A percentile compares a stretch with the other conserved stretches of the same genome.
These are phyloP conservation scores for Tarenaya hassleriana DNA, from an alignment of 345 rosid species.

Conservation along the genomic window DNA sequence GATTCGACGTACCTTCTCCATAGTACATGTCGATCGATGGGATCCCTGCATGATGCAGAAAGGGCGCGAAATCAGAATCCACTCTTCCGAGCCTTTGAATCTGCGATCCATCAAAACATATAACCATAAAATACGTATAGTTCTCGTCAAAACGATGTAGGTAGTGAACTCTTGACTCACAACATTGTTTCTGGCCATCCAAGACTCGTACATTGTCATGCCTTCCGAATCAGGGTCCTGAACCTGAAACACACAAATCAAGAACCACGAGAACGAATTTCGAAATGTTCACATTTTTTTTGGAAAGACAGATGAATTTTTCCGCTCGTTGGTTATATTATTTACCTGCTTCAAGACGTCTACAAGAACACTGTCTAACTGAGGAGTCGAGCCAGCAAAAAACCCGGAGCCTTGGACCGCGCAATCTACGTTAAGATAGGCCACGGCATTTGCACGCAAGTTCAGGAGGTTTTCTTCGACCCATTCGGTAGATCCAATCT, in stretches of 20 bases:
- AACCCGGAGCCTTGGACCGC: conserved; percentile 98
- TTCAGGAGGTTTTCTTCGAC: conserved; percentile 80
- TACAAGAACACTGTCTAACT: conserved; percentile 65
- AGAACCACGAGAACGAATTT: not conserved
- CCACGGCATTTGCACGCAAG: conserved; percentile 76
- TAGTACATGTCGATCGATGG: conserved; percentile 84
- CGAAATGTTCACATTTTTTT: too few species aligned
- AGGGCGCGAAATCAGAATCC: conserved; percentile 92
- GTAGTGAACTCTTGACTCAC: conserved; percentile 21
- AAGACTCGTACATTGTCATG: conserved; percentile 55
- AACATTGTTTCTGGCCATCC: conserved; percentile 42
- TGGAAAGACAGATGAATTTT: too few species aligned
- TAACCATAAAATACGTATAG: too few species aligned
- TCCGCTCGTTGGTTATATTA: too few species aligned
- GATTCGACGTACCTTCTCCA: conserved; percentile 59
- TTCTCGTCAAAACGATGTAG: too few species aligned
- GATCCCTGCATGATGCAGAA: conserved; percentile 88
- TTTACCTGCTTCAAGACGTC: conserved; percentile 70
- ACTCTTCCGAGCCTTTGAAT: conserved; percentile 76
- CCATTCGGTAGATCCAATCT: conserved; percentile 97
- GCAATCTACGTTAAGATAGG: conserved; percentile 94
- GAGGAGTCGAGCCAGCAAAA: conserved; percentile 80
- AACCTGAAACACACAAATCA: conserved; percentile 40
- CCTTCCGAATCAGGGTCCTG: conserved; percentile 63
- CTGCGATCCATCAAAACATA: conserved; percentile 36